Evolutionary conservation across 352 stramenopile genomes (phyloP).

Genomic region (Phytophthora cryptogea): DNA sequence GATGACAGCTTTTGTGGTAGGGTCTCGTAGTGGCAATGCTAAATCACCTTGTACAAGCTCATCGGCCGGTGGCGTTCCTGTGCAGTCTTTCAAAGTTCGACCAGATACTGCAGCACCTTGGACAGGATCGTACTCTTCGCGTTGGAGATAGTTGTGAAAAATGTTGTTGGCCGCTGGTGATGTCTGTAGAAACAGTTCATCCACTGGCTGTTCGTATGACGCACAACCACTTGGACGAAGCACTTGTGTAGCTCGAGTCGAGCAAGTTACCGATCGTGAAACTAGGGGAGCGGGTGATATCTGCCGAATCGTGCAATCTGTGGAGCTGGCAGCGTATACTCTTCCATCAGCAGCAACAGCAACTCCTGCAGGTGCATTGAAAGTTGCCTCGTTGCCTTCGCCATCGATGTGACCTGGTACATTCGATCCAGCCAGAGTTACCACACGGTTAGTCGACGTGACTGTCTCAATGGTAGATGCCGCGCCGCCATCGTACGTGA

Average conservation of each 20-base stretch:
- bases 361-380: slow-evolving; percentile 89
- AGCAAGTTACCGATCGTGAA: slow-evolving; percentile 71
- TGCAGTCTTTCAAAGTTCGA: slow-evolving; percentile 90
- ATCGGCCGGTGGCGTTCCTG: slow-evolving; percentile 88
- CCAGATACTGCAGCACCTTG: slow-evolving; percentile 53
- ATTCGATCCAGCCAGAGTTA: slow-evolving; percentile 90
- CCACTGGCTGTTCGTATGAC: slow-evolving; percentile 93
- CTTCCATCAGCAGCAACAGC: slow-evolving; percentile 86
- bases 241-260: slow-evolving; percentile 80
- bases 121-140: slow-evolving; percentile 44
- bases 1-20: slow-evolving; percentile 21
- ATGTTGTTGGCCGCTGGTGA: slow-evolving; percentile 90
- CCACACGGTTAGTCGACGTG: slow-evolving; percentile 72
- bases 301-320: slow-evolving; percentile 89
- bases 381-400: slow-evolving; percentile 82
- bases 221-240: slow-evolving; percentile 92
- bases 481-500: slow-evolving; percentile 72
- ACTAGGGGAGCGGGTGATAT: slow-evolving; percentile 77
- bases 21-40: slow-evolving; percentile 41
- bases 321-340: slow-evolving; percentile 92
- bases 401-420: slow-evolving; percentile 81
- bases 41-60: slow-evolving; percentile 73
- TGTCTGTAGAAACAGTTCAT: slow-evolving; percentile 82
- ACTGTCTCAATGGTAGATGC: slow-evolving; percentile 72
- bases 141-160: slow-evolving; percentile 91